Percentiles rank a stretch among this genome's conserved stretches.
Evolutionary conservation across 352 stramenopile species (phyloP).

Genomic region (Globisporangium camurandrum): DNA sequence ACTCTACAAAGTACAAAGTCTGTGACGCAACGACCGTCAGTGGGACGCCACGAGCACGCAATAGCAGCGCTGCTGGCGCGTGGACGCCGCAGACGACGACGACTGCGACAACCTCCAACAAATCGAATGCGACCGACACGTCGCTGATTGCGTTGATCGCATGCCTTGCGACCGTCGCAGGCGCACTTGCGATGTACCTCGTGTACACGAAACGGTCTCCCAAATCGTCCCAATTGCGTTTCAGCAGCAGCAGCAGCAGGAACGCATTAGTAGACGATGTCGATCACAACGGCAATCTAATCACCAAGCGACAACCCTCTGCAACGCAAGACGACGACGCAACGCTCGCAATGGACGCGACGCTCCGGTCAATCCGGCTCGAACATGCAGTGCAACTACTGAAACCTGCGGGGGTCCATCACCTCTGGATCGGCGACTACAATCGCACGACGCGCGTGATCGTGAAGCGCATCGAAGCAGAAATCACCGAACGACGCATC

Average conservation of each 20-base stretch:
- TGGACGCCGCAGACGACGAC: not conserved
- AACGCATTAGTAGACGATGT: not conserved
- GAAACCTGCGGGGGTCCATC: slow-evolving; percentile 40
- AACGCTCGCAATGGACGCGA: slow-evolving; percentile 62
- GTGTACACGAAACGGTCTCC: slow-evolving; percentile 26
- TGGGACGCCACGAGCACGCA: not conserved
- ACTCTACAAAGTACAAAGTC: slow-evolving; percentile 16
- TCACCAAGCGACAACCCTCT: slow-evolving; percentile 31
- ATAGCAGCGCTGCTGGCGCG: not conserved
- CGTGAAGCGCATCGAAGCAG: slow-evolving; percentile 66
- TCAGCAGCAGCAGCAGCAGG: slow-evolving; percentile 3
- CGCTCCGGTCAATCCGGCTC: slow-evolving; percentile 39
- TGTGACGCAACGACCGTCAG: slow-evolving; percentile 8
- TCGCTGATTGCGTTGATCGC: slow-evolving; percentile 46
- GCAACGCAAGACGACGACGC: slow-evolving; percentile 21
- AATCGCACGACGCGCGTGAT: slow-evolving; percentile 43
- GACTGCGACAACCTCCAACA: not conserved
- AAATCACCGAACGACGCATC: slow-evolving; percentile 42
- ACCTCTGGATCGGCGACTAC: slow-evolving; percentile 58
- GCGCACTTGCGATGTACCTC: slow-evolving; percentile 31
- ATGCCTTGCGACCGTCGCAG: slow-evolving; percentile 26
- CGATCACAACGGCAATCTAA: slow-evolving; percentile 34
- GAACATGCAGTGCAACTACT: slow-evolving; percentile 42
- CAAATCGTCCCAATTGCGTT: slow-evolving; percentile 23
- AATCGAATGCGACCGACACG: slow-evolving; percentile 14